Evolutionary conservation across 768 basidiomycete genomes (phyloP), one percentile per base, ranked within the genome.

Genomic region (Pisolithus sp.): DNA sequence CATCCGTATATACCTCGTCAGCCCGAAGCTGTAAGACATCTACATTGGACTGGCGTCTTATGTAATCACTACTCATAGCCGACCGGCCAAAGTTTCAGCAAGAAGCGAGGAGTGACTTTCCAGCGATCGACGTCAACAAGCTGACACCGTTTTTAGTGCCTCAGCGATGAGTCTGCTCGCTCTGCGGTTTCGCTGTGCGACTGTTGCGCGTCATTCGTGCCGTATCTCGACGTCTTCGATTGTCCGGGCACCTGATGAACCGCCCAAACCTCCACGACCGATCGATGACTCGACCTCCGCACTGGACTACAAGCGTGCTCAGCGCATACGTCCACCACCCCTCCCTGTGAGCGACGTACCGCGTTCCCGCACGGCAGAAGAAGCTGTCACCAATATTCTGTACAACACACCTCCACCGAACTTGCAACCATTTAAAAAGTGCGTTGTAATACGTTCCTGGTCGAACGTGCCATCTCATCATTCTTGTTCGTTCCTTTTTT

Each of bases 371-470:
- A 86, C 79, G 9, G 94, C 94, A 18, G 93, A 96, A 68, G 93
- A 98, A 70, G 93, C 95, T 28, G 95, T 98, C 31, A 94, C 93
- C 30, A 97, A 97, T 63, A 97, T 98, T 60, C 73, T 97, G 13
- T 98, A 97, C 73, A 96, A 97, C 63, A 94, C 93, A 3, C 92
- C 91, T 8, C 89, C 92, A 21, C 90, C 92, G 4, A 93, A 86
- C 63, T 67, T 89, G 45, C 89, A 94, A 63, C 93, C 93, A 2
- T 96, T 84, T 72, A 94, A 94, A 78, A 90, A 87, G 92, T 92
- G 59, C 56, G 80, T 72, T 21, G 12, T 38, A 17, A 3, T 49
- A 20, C 38, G 28, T n/a, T 15, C 1, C n/a, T 5, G 2, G 34
- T 7, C 34, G 30, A n/a, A 53, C 9, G 30, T 51, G 24, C 10